phyloP scores from a whole-genome alignment of 108 stramenopile species.

The Cyclotella choctawhatcheeana region DNA sequence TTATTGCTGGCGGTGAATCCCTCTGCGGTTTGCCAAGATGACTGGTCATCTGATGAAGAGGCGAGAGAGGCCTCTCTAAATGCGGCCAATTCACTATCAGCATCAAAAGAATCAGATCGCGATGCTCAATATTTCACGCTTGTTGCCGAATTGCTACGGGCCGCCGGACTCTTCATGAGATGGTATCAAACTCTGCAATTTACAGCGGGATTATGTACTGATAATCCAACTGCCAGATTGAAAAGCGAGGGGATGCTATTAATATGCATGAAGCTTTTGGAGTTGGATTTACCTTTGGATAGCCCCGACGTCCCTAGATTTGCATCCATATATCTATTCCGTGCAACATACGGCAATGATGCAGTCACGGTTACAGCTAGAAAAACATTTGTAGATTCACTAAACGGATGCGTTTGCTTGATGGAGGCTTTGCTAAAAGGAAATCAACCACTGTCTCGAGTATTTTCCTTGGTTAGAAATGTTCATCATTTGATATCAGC shows the following conservation, averaged over 20 bases:
- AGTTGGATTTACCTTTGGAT: conserved; percentile 3
- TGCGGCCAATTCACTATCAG: conserved; percentile 6
- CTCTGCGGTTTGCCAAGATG: not conserved
- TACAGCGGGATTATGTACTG: conserved; percentile 41
- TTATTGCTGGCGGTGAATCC: conserved; percentile 9
- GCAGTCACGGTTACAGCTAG: conserved; percentile 27
- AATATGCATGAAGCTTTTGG: conserved; percentile 30
- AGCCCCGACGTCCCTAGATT: conserved; percentile 54
- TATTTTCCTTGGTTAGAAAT: conserved; percentile 62
- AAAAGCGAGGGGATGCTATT: conserved; percentile 36
- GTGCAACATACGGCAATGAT: conserved; percentile 67
- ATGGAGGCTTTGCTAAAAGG: conserved; percentile 40
- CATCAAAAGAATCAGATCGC: not conserved
- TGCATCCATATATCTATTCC: conserved; percentile 69
- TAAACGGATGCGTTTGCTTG: conserved; percentile 43
- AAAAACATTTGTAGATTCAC: conserved; percentile 47
- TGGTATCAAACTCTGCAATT: conserved; percentile 35
- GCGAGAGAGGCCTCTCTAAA: conserved; percentile 28
- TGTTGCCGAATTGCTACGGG: conserved; percentile 30
- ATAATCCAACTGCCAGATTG: conserved; percentile 29
- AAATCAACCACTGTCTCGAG: conserved; percentile 40
- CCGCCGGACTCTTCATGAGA: conserved; percentile 42
- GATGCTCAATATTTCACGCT: conserved; percentile 1
- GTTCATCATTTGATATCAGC: conserved; percentile 66
- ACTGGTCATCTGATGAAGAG: conserved; percentile 23